Base-by-base conservation (phyloP, 352 stramenopile species). In the Phytophthora pinifolia region DNA sequence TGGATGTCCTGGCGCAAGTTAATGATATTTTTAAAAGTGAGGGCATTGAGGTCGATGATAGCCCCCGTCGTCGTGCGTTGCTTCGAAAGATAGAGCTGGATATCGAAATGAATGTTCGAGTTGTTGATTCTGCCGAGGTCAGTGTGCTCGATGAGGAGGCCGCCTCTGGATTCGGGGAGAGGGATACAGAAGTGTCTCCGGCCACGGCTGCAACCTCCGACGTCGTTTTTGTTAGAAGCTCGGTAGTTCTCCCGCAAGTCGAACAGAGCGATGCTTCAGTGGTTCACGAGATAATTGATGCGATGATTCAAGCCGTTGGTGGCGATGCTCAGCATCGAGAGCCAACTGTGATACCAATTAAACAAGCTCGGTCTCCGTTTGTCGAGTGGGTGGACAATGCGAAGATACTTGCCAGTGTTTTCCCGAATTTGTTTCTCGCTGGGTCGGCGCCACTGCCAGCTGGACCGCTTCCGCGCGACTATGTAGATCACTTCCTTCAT, bases 301-400 rank as follows among this genome's bases (percentile, higher is more conserved):
- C 45, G 0, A 48, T 49, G 36, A 5, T 48, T 9, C 17, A 22
- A 6, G 38, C 27, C 2, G 20, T 58, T 25, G 29, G 8, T n/a
- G 30, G 18, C 2, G 35, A 46, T 2, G 0, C n/a, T 48, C 10
- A 4, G 8, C 2, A 6, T 9, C n/a, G 0, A 7, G 36, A 43
- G 13, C 8, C 29, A 10, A 22, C 22, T 13, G 33, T 54, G 0
- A 42, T 61, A n/a, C 33, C 34, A 6, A 44, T 61, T 14, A 49
- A 39, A 13, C 53, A 41, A 6, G 36, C 20, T 6, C 17, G 15
- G 0, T 29, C 2, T 9, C 43, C 48, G 6, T 30, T 54, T 13
- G 34, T 37, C 9, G 56, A 65, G 27, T 65, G 56, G 47, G 33
- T 32, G 30, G 42, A 65, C 13, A 65, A 65, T 15, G 46, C 20